These are phyloP conservation scores for Erigeron philadelphicus DNA, from an alignment of 140 eudicot species.

Conservation along the genomic window DNA sequence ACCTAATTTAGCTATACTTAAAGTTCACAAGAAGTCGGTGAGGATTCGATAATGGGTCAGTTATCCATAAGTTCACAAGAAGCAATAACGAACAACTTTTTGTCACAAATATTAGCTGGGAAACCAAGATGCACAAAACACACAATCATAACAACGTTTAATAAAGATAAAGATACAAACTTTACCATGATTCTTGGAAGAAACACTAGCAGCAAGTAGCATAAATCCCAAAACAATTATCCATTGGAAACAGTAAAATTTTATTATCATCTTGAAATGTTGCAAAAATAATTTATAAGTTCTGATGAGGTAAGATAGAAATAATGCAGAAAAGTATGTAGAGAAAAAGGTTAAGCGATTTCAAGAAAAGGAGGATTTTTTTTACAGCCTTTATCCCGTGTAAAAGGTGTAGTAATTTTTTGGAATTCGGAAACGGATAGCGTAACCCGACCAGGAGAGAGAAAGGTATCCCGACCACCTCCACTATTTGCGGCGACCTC, in stretches of 20 bases:
- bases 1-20: slow-evolving; percentile 7
- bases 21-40: not conserved
- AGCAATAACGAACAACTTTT: not conserved
- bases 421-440: slow-evolving; percentile 19
- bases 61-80: not conserved
- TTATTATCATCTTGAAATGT: slow-evolving; percentile 30
- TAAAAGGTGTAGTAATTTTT: slow-evolving; percentile 20
- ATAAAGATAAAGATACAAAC: not conserved
- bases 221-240: slow-evolving; percentile 33
- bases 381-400: slow-evolving; percentile 25
- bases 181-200: slow-evolving; percentile 72
- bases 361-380: slow-evolving; percentile 20
- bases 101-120: not conserved
- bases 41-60: no score
- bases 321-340: not conserved
- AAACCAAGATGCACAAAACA: not conserved
- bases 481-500: no score
- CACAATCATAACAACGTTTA: not conserved
- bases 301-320: slow-evolving; percentile 3
- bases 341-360: not conserved
- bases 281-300: not conserved
- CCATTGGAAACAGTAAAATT: slow-evolving; percentile 30
- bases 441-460: no score
- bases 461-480: no score
- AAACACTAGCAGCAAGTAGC: slow-evolving; percentile 48